phyloP scores from a whole-genome alignment of 805 yeast species.

The Kluyveromyces aestuarii region DNA sequence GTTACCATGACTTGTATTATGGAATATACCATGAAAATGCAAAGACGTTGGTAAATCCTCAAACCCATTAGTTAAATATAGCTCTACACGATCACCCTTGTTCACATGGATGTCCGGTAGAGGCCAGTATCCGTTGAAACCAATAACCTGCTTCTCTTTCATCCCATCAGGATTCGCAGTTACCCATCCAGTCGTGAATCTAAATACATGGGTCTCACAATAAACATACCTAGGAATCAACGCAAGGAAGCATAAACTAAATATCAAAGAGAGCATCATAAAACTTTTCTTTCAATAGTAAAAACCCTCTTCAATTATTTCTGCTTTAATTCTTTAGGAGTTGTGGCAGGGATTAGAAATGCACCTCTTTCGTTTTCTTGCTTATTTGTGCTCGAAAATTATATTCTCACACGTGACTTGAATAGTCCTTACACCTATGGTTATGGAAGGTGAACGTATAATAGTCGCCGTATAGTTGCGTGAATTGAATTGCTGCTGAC shows the following conservation, averaged over 20 bases:
- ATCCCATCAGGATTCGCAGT: constrained; percentile 61
- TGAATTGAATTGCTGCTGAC: too few relatives aligned
- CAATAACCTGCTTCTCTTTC: constrained; percentile 46
- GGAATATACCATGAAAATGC: constrained; percentile 76
- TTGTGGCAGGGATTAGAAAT: too few relatives aligned
- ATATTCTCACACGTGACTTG: too few relatives aligned
- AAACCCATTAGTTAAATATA: constrained; percentile 57
- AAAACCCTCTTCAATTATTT: too few relatives aligned
- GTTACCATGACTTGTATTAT: constrained; percentile 41
- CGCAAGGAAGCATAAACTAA: neutral
- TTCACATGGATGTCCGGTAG: constrained; percentile 57
- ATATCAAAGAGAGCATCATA: neutral
- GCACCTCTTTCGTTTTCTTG: too few relatives aligned
- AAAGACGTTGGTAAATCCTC: constrained; percentile 44
- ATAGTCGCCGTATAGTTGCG: too few relatives aligned
- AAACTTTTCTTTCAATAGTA: neutral
- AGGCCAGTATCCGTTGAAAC: constrained; percentile 68
- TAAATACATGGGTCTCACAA: constrained; percentile 43
- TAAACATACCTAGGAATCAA: neutral
- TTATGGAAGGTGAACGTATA: too few relatives aligned
- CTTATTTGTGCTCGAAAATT: too few relatives aligned
- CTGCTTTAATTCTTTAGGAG: too few relatives aligned
- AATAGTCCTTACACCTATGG: too few relatives aligned
- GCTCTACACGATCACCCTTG: constrained; percentile 52
- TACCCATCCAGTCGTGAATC: constrained; percentile 51